phyloP scores from a whole-genome alignment of 2,329 filamentous ascomycete species.

The Cordyceps cateniannulata region DNA sequence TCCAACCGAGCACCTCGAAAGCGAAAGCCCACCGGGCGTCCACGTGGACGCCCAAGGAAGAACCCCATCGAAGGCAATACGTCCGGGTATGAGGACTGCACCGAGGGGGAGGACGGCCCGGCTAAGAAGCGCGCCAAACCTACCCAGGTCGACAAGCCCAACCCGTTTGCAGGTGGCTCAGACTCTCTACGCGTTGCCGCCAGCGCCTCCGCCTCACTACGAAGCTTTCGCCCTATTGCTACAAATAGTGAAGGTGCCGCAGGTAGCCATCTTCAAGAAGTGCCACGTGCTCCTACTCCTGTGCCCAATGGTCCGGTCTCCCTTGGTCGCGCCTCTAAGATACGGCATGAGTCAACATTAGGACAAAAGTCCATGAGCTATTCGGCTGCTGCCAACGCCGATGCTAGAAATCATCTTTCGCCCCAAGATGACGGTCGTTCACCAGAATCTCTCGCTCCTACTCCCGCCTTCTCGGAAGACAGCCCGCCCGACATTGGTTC shows the following conservation, averaged over 20 bases:
- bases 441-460: slow-evolving; percentile 47
- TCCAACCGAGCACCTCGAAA: slow-evolving; percentile 39
- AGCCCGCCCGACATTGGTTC: slow-evolving; percentile 82
- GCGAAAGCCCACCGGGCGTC: slow-evolving; percentile 45
- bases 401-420: slow-evolving; percentile 33
- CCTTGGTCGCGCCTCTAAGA: slow-evolving; percentile 25
- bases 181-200: slow-evolving; percentile 86
- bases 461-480: slow-evolving; percentile 49
- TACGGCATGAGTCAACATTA: slow-evolving; percentile 56
- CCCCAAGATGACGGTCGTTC: slow-evolving; percentile 47
- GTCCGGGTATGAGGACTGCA: slow-evolving; percentile 64
- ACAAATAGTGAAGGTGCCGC: slow-evolving; percentile 37
- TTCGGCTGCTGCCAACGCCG: slow-evolving; percentile 34
- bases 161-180: slow-evolving; percentile 63
- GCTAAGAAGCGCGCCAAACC: slow-evolving; percentile 70
- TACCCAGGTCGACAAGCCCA: slow-evolving; percentile 64
- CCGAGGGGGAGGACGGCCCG: slow-evolving; percentile 51
- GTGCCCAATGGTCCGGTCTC: slow-evolving; percentile 50
- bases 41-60: slow-evolving; percentile 51
- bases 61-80: slow-evolving; percentile 57
- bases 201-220: slow-evolving; percentile 81
- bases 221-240: slow-evolving; percentile 70
- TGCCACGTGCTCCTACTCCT: slow-evolving; percentile 72
- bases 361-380: slow-evolving; percentile 45
- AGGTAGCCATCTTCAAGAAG: slow-evolving; percentile 57